These are phyloP conservation scores for Spirogloea muscicola DNA, from an alignment of 139 green algal genomes.

Conservation along the genomic window DNA sequence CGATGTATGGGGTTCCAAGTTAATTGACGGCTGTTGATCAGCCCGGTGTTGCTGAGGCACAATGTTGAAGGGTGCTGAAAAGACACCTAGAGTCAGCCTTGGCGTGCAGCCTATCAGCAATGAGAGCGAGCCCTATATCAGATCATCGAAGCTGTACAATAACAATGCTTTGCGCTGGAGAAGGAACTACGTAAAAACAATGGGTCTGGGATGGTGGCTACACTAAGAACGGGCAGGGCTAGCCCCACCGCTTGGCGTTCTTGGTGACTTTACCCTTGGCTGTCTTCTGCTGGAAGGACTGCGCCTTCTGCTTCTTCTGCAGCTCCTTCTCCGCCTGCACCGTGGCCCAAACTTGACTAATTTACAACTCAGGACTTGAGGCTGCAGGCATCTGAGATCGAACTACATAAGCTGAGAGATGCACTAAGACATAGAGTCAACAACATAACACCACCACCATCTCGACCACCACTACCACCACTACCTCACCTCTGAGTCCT, in stretches of 20 bases:
- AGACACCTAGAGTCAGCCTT: background rate
- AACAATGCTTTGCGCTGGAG: too few relatives aligned
- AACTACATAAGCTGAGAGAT: background rate
- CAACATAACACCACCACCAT: background rate
- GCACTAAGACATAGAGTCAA: background rate
- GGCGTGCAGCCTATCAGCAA: background rate
- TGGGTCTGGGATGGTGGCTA: too few relatives aligned
- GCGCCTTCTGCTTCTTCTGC: conserved; percentile 79
- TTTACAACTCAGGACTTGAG: too few relatives aligned
- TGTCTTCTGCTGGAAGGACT: conserved; percentile 58
- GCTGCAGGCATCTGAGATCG: too few relatives aligned
- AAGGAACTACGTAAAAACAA: too few relatives aligned
- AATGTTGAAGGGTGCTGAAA: background rate
- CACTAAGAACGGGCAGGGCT: too few relatives aligned
- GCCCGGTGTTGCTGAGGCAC: too few relatives aligned
- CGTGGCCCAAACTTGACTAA: too few relatives aligned
- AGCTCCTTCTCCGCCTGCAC: conserved; percentile 71
- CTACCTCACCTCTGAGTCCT: background rate
- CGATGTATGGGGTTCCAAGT: too few relatives aligned
- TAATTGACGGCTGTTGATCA: too few relatives aligned
- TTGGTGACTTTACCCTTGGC: conserved; percentile 57
- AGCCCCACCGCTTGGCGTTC: conserved; percentile 66
- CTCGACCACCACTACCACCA: background rate
- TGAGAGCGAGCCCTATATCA: conserved; percentile 23
- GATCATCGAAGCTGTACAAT: too few relatives aligned